Evolutionary conservation across 306 rosid genomes (phyloP).

Genomic region (Lagenaria siceraria): DNA sequence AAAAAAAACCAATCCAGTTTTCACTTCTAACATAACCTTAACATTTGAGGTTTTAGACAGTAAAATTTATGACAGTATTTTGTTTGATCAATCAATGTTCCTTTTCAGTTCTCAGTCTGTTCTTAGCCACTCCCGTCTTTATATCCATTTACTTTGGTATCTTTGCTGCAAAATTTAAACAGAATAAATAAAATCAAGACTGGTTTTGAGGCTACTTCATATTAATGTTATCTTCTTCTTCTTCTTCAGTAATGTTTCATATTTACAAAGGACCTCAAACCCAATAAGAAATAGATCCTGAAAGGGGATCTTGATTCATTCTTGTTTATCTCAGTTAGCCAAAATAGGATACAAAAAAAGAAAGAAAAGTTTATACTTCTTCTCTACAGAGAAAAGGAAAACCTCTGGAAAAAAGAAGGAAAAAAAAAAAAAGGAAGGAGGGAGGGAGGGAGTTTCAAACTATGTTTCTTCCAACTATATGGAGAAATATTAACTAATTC

Average conservation of each 20-base stretch:
- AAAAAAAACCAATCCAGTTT: background rate
- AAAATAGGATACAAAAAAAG: background rate
- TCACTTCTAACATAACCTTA: background rate
- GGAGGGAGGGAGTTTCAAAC: background rate
- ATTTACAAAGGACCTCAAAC: background rate
- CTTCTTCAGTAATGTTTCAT: background rate
- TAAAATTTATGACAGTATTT: background rate
- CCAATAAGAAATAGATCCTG: background rate
- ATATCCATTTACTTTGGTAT: background rate
- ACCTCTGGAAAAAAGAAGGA: background rate
- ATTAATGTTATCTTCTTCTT: too few species aligned
- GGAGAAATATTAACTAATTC: background rate
- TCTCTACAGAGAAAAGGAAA: background rate
- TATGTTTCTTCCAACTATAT: slow-evolving; percentile 1
- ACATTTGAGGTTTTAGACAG: background rate
- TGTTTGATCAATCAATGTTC: background rate
- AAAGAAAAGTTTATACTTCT: background rate
- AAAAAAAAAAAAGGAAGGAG: too few species aligned
- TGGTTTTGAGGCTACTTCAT: too few species aligned
- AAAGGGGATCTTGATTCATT: background rate
- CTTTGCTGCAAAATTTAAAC: background rate
- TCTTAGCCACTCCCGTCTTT: background rate
- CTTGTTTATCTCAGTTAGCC: slow-evolving; percentile 3
- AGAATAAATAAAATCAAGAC: background rate
- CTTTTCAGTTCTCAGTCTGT: background rate